Base-by-base conservation (phyloP, 257 asterid species). In the Nicotiana obtusifolia region DNA sequence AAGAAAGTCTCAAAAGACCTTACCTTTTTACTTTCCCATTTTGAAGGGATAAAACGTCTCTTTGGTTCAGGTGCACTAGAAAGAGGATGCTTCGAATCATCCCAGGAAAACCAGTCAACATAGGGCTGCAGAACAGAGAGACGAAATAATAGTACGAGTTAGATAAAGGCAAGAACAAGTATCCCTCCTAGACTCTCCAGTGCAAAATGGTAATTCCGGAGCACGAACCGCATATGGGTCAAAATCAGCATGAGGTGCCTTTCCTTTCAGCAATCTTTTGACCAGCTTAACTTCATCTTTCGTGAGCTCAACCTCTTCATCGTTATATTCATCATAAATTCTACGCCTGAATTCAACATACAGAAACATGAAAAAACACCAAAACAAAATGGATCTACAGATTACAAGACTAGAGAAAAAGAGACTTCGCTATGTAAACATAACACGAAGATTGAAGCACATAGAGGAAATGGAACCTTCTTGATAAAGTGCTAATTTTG, bases 61-160 rank as follows among this genome's bases (percentile, higher is more conserved):
- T 96, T 96, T 64, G 99, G 99, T 89, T 96, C 99, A 10, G 99
- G 98, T 16, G 97, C 97, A 88, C 89, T 91, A 47, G 98, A 93
- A 67, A 96, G 87, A 44, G 99, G 98, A 85, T 94, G 98, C 76
- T 89, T 91, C 14, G 97, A 91, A 41, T 87, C 91, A 76, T 93
- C 97, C 92, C 94, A 88, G 60, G 81, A 76, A 82, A 96, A 92
- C 95, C 94, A 96, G 86, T 96, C 99, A 87, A 92, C 90, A 86
- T 93, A 90, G 64, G 89, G 89, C 99, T 96, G 97, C 87, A 86
- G 52, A 17, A 28, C 47, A 84, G 64, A 66, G 53, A 20, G 30
- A 64, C 20, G 62, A 64, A 76, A 85, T 16, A 31, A 82, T 31
- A 30, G 64, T 41, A 47, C 26, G 35, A 22, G 60, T 44, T 71